Evolutionary conservation across 768 basidiomycete genomes (phyloP), one percentile per base, ranked within the genome.

Genomic region (Cystobasidium onofrii): DNA sequence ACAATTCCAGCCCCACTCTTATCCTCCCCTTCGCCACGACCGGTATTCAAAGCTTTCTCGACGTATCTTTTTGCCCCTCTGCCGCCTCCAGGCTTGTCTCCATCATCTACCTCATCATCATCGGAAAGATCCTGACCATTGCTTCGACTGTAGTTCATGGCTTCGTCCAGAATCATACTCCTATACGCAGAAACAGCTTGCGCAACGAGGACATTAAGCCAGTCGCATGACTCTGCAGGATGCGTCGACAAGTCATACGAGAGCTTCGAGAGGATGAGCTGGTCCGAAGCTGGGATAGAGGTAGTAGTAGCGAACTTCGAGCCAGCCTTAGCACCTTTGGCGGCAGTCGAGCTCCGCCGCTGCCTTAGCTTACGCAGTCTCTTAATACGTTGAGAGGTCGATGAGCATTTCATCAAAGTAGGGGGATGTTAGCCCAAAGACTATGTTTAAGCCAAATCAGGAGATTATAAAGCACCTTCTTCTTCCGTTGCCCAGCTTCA

Each of bases 131-230:
- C 29, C 4, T 41, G 39, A 20, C 23, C 15, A 20, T 60, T 27
- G 29, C 15, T 60, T 17, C 57, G 57, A 27, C 25, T 60, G 33
- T 29, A 60, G 27, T 69, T 43, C 23, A 62, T 31, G n/a, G 60
- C 57, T 34, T 60, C 33, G n/a, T 39, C 46, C 20, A 75, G 15
- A 34, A 73, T 67, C 50, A 75, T 64, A 46, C 33, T 46, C 33
- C 73, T 23, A 55, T 79, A 79, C 1, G 76, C 74, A 17, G 63
- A 52, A 20, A 78, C 55, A 13, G 76, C 93, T 85, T 96, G 91
- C 61, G 86, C 87, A 72, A 92, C 81, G 36, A 99, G 84, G 25
- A 86, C 83, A 80, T 96, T 98, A 75, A 98, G 85, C 96, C 96
- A 98, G 78, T 91, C 90, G 29, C 88, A 86, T 0, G 91, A 89